Base-by-base conservation (phyloP, 1,139 yeast species). In the Candida frijolesensis region DNA sequence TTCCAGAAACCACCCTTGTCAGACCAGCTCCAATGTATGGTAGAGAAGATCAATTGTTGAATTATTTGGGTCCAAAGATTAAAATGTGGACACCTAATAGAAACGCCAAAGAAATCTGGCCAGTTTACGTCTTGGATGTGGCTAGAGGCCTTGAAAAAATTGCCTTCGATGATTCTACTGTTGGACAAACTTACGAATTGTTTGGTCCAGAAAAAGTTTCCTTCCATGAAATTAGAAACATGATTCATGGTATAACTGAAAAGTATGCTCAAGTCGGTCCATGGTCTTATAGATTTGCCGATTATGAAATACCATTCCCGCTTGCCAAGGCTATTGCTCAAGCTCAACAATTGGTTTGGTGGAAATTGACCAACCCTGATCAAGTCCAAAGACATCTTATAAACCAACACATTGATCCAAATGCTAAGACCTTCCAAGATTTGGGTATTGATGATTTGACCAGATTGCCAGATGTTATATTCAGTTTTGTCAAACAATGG, bases 1-100 rank as follows among this genome's bases (percentile, higher is more conserved):
- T 81, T 51, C 96, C 96, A 33, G 88, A 84, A 60, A 78, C 89
- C 46, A 89, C 96, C 34, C 88, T 89, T 63, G 95, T 89, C 42
- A 84, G 96, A 68, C 96, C 96, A 11, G 84, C 89, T 18, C 90
- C 89, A 55, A 79, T 89, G 82, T 89, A 71, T 64, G 96, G 96
- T 41, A 78, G 86, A 65, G 88, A 86, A 65, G 94, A 88, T 66
- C 75, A 79, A 57, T 83, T 89, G 65, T 76, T 89, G 61, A 85
- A 84, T 71, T 79, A 79, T 64, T 74, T 88, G 65, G 77, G 83
- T 11, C 80, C 82, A 46, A 70, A 79, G 60, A 74, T 79, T 59
- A 78, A 80, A 62, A 72, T 82, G 72, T 78, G 86, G 75, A 77
- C 85, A 43, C 85, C 89, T 50, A 82, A 87, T 68, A 79, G 78